phyloP scores from a whole-genome alignment of 2,329 filamentous ascomycete genomes.

The Neocatenulostroma microsporum region DNA sequence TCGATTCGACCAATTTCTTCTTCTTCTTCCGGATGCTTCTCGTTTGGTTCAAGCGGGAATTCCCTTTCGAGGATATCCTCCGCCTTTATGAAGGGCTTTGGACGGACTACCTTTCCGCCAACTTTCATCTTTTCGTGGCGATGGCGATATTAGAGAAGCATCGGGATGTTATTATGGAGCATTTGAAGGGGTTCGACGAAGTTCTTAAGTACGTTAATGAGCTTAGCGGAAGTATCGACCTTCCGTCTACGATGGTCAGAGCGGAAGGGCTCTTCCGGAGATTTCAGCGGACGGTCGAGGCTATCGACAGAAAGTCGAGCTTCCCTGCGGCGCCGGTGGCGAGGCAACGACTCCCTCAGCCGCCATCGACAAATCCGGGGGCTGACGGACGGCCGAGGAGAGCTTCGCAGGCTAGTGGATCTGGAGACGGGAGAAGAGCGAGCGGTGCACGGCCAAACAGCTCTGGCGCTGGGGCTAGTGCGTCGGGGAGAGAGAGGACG shows the following conservation, averaged over 20 bases:
- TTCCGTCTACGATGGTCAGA: conserved; percentile 74
- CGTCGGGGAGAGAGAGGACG: conserved; percentile 35
- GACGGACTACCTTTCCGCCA: conserved; percentile 83
- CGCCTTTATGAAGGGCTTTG: conserved; percentile 87
- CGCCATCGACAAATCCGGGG: conserved; percentile 15
- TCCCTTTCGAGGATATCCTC: conserved; percentile 78
- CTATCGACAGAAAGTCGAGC: conserved; percentile 82
- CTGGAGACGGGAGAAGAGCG: too few relatives aligned
- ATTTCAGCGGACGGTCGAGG: conserved; percentile 82
- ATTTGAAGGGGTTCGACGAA: conserved; percentile 91
- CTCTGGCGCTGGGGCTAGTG: conserved; percentile 12
- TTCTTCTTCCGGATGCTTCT: conserved; percentile 99
- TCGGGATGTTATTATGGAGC: conserved; percentile 89
- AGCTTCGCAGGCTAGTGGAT: conserved; percentile 4
- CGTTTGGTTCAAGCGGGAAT: conserved; percentile 98
- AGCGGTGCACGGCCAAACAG: neutral
- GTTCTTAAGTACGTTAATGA: conserved; percentile 98
- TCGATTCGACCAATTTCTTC: conserved; percentile 97
- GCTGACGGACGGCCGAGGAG: conserved; percentile 14
- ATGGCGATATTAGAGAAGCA: conserved; percentile 93
- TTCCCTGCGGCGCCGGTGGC: conserved; percentile 55
- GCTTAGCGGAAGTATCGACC: conserved; percentile 83
- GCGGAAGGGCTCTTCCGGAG: conserved; percentile 82
- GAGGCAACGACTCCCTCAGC: conserved; percentile 36
- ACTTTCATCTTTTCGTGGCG: conserved; percentile 91